Evolutionary conservation across 352 stramenopile genomes (phyloP), one percentile per base, ranked within the genome.

Genomic region (Globisporangium spiculum): DNA sequence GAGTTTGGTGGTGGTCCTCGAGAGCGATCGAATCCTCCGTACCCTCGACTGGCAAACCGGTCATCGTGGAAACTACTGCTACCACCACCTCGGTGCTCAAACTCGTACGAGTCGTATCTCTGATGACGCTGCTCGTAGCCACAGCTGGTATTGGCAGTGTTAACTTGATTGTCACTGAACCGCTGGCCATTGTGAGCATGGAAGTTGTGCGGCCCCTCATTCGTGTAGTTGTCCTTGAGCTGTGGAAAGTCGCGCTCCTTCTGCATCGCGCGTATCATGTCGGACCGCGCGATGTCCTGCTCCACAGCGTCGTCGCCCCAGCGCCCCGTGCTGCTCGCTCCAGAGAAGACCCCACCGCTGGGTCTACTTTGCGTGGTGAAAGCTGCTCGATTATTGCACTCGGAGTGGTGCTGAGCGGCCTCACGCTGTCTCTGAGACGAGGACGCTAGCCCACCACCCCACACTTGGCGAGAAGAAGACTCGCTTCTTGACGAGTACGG

Each of bases 241-340:
- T 80, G 69, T 1, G 77, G 77, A 53, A 89, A 88, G 10, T 91
- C 74, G 5, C 60, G 68, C 6, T 82, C 63, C 12, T 71, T 69
- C 44, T 79, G 70, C 44, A 56, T 58, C 22, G 75, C 63, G 18
- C 72, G 70, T 27, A 71, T 52, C 26, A 75, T 63, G 27, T 79
- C 74, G 10, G 71, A 75, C 4, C 72, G 73, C 4, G 62, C 64
- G 50, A 90, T 81, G 63, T 93, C 84, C 22, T 89, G 70, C 58
- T 92, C 84, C 6, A 92, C 79, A 0, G 79, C 83, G n/a, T 94
- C 86, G 58, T 91, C 86, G 12, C 84, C 84, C 86, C 86, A 94
- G 3, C 83, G 81, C 1, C 84, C 83, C 4, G 75, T 79, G 56
- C 24, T 77, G 6, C 24, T 38, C 12, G 16, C 6, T 4, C 20